Evolutionary conservation across 805 yeast species (phyloP).

Genomic region (Candida coleopterorum): DNA sequence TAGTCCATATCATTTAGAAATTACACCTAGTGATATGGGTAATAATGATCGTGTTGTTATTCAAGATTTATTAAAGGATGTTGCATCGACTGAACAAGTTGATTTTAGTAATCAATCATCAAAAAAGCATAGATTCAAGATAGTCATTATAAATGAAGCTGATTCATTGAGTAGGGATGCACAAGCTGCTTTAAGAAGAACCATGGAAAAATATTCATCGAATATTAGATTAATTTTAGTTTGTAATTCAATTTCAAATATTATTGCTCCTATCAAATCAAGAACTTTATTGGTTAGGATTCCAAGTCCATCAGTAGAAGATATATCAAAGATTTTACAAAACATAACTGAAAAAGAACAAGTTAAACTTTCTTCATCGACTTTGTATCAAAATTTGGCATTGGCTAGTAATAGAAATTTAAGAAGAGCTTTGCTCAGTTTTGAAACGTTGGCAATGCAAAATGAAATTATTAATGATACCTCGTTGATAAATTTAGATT

Average conservation of each 20-base stretch:
- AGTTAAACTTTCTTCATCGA: conserved; percentile 32
- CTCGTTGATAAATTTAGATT: conserved; percentile 69
- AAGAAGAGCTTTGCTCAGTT: conserved; percentile 68
- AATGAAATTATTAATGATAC: conserved; percentile 42
- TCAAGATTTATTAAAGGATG: conserved; percentile 88
- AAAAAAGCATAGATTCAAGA: conserved; percentile 55
- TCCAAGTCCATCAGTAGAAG: conserved; percentile 68
- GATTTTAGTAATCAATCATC: conserved; percentile 56
- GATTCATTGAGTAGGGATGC: conserved; percentile 88
- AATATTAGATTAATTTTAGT: conserved; percentile 80
- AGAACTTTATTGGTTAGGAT: conserved; percentile 86
- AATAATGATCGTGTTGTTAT: conserved; percentile 92
- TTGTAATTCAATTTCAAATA: conserved; percentile 86
- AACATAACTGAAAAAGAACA: conserved; percentile 57
- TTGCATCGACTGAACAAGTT: conserved; percentile 95
- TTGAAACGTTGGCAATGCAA: conserved; percentile 79
- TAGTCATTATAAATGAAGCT: conserved; percentile 87
- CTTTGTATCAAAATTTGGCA: conserved; percentile 50
- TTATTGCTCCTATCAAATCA: conserved; percentile 90
- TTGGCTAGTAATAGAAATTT: conserved; percentile 61
- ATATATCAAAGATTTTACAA: conserved; percentile 51
- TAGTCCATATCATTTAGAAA: conserved; percentile 84
- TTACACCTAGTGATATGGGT: conserved; percentile 96
- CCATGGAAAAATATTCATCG: conserved; percentile 91
- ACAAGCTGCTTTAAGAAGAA: conserved; percentile 91